Base-by-base conservation (phyloP, 495 filamentous ascomycete genomes). In the Pyrenopolyporus hunteri region DNA sequence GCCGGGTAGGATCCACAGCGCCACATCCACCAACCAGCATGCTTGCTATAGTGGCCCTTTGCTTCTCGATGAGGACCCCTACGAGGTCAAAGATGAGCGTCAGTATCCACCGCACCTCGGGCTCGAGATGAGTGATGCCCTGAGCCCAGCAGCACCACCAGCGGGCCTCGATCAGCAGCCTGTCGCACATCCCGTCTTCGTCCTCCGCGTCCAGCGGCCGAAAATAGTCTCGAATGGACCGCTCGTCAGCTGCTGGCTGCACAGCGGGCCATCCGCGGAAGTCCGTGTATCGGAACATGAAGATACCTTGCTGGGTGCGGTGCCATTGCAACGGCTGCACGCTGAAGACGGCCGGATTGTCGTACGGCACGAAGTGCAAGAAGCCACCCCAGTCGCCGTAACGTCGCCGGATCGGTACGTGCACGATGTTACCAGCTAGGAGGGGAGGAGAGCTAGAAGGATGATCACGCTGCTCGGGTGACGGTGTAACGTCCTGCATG, bases 251-350 rank as follows among this genome's bases (percentile, higher is more conserved):
- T 1, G 42, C 16, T 6, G 63, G 63, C 35, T 58, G 53, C n/a
- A 67, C 35, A 10, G 58, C 63, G 14, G 58, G 57, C 52, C 63
- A 54, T 25, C 63, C 63, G 17, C 40, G 42, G 26, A 50, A 58
- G 23, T 67, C 63, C 11, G 63, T 67, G 39, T 67, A 67, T n/a
- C 44, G 47, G 42, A 67, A 67, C 39, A 62, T 11, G 48, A 49
- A 67, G 10, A 67, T 16, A 29, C 54, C 53, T 16, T 40, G 31
- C 3, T 35, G 32, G 6, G 14, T 35, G 29, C 10, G 36, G 42
- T 67, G 63, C 57, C 52, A 67, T 6, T 29, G 33, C 23, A 14
- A 0, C 5, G 57, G 58, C 20, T 22, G 33, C 23, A 73, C 65
- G 17, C 52, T 57, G 19, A 59, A 54, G 7, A 64, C 57, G 11